A percentile compares a stretch with the other conserved stretches of the same genome.
These are phyloP conservation scores for Botrytis sinoallii DNA, from an alignment of 2,329 filamentous ascomycete genomes.

Conservation along the genomic window DNA sequence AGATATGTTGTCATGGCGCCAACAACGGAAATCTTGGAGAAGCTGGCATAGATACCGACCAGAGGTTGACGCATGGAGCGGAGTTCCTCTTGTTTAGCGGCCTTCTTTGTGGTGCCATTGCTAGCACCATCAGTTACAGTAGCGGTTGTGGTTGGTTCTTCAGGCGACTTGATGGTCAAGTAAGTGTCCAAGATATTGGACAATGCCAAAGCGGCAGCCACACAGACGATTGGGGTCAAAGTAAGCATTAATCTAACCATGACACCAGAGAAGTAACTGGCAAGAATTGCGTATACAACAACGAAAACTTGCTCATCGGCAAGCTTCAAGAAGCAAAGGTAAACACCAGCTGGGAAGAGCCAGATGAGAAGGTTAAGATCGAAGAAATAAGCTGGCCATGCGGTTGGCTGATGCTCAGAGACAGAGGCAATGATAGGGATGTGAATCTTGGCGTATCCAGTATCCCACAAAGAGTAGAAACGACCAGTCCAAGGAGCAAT, in stretches of 20 bases:
- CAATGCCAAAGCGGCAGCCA: constrained; percentile 82
- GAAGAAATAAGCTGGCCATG: constrained; percentile 99
- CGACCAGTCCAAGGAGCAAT: constrained; percentile 97
- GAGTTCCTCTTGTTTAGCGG: constrained; percentile 54
- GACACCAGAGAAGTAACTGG: constrained; percentile 97
- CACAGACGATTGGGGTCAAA: constrained; percentile 91
- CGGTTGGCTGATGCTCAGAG: constrained; percentile 97
- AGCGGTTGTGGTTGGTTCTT: constrained; percentile 43
- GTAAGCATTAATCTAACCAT: constrained; percentile 99
- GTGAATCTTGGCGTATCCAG: constrained; percentile 96
- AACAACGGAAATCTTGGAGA: constrained; percentile 78
- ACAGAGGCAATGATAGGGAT: constrained; percentile 99
- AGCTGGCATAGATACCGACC: constrained; percentile 76
- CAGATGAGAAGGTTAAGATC: constrained; percentile 97
- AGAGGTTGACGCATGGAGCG: constrained; percentile 69
- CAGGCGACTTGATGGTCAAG: constrained; percentile 63
- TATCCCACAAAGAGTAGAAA: constrained; percentile 99
- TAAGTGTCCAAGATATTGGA: constrained; percentile 89
- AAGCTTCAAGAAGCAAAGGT: constrained; percentile 93
- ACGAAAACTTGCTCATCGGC: constrained; percentile 97
- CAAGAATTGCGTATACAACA: constrained; percentile 93
- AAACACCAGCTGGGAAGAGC: constrained; percentile 97
- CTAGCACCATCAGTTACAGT: constrained; percentile 41
- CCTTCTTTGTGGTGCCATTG: constrained; percentile 48
- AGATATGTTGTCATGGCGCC: constrained; percentile 74